Conservation (phyloP, 345 rosid genomes). For the Microthlaspi erraticum region DNA sequence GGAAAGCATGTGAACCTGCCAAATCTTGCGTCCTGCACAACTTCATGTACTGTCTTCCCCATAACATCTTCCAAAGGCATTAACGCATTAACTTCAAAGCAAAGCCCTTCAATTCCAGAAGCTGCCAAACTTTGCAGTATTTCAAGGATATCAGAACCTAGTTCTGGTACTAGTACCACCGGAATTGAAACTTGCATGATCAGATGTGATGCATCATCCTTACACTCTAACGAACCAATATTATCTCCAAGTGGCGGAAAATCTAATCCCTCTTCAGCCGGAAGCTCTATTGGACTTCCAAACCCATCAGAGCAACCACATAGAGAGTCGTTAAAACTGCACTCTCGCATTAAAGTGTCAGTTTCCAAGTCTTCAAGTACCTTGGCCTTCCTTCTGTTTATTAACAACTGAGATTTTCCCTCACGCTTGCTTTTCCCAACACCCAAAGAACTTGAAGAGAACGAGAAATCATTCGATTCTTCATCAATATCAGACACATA, state of each 20-base stretch:
- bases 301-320: constrained; percentile 61
- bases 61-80: constrained; percentile 75
- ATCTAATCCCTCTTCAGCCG: constrained; percentile 43
- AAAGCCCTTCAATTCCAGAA: constrained; percentile 53
- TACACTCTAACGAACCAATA: constrained; percentile 54
- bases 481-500: constrained; percentile 37
- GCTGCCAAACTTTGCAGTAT: constrained; percentile 54
- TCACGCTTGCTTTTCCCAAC: constrained; percentile 49
- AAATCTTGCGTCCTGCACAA: constrained; percentile 42
- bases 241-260: constrained; percentile 58
- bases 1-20: constrained; percentile 49
- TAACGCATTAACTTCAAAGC: constrained; percentile 48
- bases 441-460: constrained; percentile 44
- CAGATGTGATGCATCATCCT: constrained; percentile 55
- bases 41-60: constrained; percentile 61
- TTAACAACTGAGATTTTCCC: constrained; percentile 43
- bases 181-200: constrained; percentile 67
- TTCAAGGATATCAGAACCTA: constrained; percentile 64
- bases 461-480: constrained; percentile 48
- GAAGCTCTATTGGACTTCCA: constrained; percentile 82
- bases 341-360: constrained; percentile 63
- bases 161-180: constrained; percentile 58
- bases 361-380: constrained; percentile 72
- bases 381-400: constrained; percentile 58
- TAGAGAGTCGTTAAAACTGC: constrained; percentile 57